Conservation (phyloP, 2,329 filamentous ascomycete species). For the Scopulariopsis brevicaulis region DNA sequence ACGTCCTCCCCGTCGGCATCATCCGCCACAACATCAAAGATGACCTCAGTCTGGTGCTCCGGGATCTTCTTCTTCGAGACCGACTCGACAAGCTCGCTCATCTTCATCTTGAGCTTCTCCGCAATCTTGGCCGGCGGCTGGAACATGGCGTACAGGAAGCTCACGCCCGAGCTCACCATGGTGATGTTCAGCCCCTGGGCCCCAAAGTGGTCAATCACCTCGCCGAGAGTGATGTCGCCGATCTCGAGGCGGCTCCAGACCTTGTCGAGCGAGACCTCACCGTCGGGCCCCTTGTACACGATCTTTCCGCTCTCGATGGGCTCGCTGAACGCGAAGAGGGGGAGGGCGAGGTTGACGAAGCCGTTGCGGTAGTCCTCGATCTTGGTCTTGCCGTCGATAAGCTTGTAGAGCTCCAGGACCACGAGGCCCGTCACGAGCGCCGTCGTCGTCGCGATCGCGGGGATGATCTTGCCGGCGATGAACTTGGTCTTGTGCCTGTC, state of each 20-base stretch:
- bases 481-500: slow-evolving; percentile 99
- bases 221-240: slow-evolving; percentile 68
- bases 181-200: slow-evolving; percentile 69
- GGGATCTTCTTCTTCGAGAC: slow-evolving; percentile 91
- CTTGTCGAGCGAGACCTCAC: slow-evolving; percentile 80
- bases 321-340: slow-evolving; percentile 98
- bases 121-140: slow-evolving; percentile 69
- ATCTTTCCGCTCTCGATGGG: slow-evolving; percentile 91
- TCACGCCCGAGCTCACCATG: slow-evolving; percentile 97
- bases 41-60: slow-evolving; percentile 84
- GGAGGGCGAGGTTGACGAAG: slow-evolving; percentile 90
- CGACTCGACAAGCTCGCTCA: slow-evolving; percentile 77
- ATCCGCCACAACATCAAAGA: slow-evolving; percentile 91
- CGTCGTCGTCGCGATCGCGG: slow-evolving; percentile 94
- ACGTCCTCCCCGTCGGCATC: slow-evolving; percentile 86
- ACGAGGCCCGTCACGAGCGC: slow-evolving; percentile 91
- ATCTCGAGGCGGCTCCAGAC: slow-evolving; percentile 97
- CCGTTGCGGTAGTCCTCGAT: slow-evolving; percentile 99
- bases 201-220: slow-evolving; percentile 76
- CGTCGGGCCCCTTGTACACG: slow-evolving; percentile 68
- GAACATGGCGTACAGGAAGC: slow-evolving; percentile 87
- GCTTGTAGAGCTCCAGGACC: slow-evolving; percentile 88
- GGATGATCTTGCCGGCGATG: slow-evolving; percentile 98
- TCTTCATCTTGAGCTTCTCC: slow-evolving; percentile 71
- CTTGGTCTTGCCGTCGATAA: slow-evolving; percentile 91